Evolutionary conservation across 116 monocot species (phyloP), one percentile per base, ranked within the genome.

Genomic region (Dioscorea cayenensis): DNA sequence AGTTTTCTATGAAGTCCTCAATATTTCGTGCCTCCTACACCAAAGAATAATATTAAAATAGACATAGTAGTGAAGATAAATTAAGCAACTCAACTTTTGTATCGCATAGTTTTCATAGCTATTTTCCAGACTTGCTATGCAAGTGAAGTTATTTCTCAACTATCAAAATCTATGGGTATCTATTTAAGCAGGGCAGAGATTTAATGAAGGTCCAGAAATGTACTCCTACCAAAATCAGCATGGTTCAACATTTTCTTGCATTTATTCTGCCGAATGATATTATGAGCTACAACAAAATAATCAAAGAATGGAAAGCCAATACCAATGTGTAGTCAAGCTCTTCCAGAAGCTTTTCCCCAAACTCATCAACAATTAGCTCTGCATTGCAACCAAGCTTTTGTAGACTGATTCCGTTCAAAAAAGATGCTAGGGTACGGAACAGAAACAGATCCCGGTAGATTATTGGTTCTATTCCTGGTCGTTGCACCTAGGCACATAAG

Each of bases 331-430:
- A 99, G 75, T 99, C 99, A 50, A 99, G 94, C 76, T 99, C 99
- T 78, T 99, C 99, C 76, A 99, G 69, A 68, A 99, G 85, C 68
- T 99, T 99, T 79, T 99, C 99, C 55, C 99, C 99, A 77, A 97
- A 97, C 80, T 97, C 97, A 78, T 97, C 97, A 62, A 97, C 97
- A 75, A 97, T 90, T 81, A 99, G 90, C 78, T 99, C 99, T 43
- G 99, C 94, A 85, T 99, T 94, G 88, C 99, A 94, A 12, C 99
- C 99, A 64, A 99, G 80, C 78, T 94, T 99, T 75, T 89, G 94
- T 71, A 99, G 79, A 73, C 99, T 99, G 71, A 99, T 89, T 37
- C 99, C 94, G 76, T 94, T 99, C 49, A 99, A 71, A 78, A 99
- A 99, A 27, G 99, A 99, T 67, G 99, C 99, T 36, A 99, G 78